Evolutionary conservation across 2,329 filamentous ascomycete genomes (phyloP), one percentile per base, ranked within the genome.

Genomic region (Ceratocystis huliohia): DNA sequence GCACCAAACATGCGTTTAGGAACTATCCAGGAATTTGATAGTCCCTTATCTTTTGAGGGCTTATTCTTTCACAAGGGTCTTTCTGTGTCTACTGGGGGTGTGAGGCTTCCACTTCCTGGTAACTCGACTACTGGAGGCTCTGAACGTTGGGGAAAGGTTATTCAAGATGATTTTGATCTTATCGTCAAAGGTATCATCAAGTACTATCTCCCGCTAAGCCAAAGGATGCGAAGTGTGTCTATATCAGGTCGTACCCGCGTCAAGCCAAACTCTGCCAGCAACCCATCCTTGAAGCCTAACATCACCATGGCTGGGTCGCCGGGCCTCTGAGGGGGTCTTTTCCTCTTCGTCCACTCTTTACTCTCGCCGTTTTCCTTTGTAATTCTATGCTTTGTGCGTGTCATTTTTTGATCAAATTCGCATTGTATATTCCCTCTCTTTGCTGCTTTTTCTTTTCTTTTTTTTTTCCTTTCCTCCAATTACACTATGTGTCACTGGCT

Each of bases 1-100:
- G 81, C 88, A 6, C 89, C 91, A 61, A 96, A 92, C 66, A 91
- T 97, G 83, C 82, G 95, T 44, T 84, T 99, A n/a, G 94, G 94
- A 37, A 89, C 88, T 45, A 90, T 97, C 46, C 86, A 87, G 68
- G 82, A 86, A 69, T 94, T 97, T 71, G 91, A 96, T 74, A 95
- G 90, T 65, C 87, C 91, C 0, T 79, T 99, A 45, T 87, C 84
- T 3, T 97, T 97, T 71, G 92, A 96, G 68, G 89, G 91, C 3
- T 93, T 91, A 0, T 91, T 95, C 33, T 88, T 96, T 77, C 86
- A 90, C 69, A 86, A 87, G 70, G 81, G 84, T 33, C 77, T 81
- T 13, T 89, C 88, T 17, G 83, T 82, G 20, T 94, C 91, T 0
- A 84, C 88, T 4, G 93, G 91, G 37, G 89, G 94, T 72, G 84